phyloP scores from a whole-genome alignment of 495 filamentous ascomycete genomes.

The Bryoglossum gracile region DNA sequence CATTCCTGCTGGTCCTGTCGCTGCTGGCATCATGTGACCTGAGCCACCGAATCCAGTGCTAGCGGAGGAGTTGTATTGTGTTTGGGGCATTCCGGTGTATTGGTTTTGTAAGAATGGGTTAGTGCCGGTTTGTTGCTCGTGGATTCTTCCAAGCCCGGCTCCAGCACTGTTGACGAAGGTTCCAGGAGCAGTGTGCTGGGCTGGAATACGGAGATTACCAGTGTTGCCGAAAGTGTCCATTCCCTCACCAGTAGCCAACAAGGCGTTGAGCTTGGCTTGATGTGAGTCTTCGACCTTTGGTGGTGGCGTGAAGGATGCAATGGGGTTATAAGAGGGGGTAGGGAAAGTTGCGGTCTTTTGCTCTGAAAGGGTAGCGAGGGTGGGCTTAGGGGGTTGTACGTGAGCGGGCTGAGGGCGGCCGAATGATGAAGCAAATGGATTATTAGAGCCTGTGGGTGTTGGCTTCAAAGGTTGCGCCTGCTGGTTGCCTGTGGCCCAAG shows the following conservation, averaged over 20 bases:
- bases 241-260: slow-evolving; percentile 80
- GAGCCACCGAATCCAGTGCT: slow-evolving; percentile 3
- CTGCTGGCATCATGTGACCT: slow-evolving; percentile 57
- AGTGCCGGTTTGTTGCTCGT: slow-evolving; percentile 70
- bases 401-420: slow-evolving; percentile 41
- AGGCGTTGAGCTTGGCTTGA: slow-evolving; percentile 80
- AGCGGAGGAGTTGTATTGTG: slow-evolving; percentile 36
- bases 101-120: slow-evolving; percentile 85
- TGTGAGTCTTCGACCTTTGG: slow-evolving; percentile 62
- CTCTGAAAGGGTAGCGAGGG: slow-evolving; percentile 62
- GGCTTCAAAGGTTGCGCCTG: slow-evolving; percentile 44
- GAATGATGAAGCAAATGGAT: slow-evolving; percentile 68
- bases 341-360: slow-evolving; percentile 53
- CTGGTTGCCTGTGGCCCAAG: slow-evolving; percentile 52
- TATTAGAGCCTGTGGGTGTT: slow-evolving; percentile 85
- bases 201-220: slow-evolving; percentile 87
- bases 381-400: slow-evolving; percentile 49
- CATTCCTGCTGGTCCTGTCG: slow-evolving; percentile 64
- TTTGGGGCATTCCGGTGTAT: slow-evolving; percentile 71
- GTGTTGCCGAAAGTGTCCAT: slow-evolving; percentile 97
- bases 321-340: slow-evolving; percentile 30
- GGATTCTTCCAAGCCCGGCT: slow-evolving; percentile 59
- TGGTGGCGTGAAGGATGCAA: slow-evolving; percentile 31
- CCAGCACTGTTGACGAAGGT: slow-evolving; percentile 96
- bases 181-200: slow-evolving; percentile 94